Conservation (phyloP, 2,329 filamentous ascomycete genomes). For the Fusarium compactum region DNA sequence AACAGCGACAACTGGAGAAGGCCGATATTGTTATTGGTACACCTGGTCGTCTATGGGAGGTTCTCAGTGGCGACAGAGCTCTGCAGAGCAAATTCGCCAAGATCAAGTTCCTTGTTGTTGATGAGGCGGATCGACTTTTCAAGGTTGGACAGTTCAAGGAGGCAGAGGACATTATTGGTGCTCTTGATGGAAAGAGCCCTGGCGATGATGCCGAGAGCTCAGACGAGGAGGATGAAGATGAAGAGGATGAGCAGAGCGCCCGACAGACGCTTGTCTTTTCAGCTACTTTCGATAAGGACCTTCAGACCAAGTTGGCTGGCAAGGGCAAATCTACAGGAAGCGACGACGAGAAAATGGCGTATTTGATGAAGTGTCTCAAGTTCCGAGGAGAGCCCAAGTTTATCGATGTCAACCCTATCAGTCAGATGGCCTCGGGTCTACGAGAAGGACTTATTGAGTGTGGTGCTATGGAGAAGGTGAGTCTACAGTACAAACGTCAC, state of each 20-base stretch:
- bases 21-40: constrained; percentile 96
- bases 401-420: constrained; percentile 89
- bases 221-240: constrained; percentile 62
- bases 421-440: constrained; percentile 87
- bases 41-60: constrained; percentile 93
- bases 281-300: constrained; percentile 90
- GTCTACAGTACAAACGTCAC: not conserved
- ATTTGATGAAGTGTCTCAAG: constrained; percentile 88
- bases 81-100: constrained; percentile 77
- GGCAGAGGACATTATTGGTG: constrained; percentile 85
- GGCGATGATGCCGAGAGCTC: constrained; percentile 65
- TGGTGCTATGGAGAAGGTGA: constrained; percentile 89
- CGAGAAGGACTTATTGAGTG: constrained; percentile 95
- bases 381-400: constrained; percentile 90
- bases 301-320: constrained; percentile 91
- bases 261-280: constrained; percentile 96
- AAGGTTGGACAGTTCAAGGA: constrained; percentile 97
- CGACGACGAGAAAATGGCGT: constrained; percentile 88
- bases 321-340: constrained; percentile 71
- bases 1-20: constrained; percentile 83
- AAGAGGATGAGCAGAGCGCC: constrained; percentile 53
- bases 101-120: constrained; percentile 87
- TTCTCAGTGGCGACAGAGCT: constrained; percentile 80
- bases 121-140: constrained; percentile 92
- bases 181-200: constrained; percentile 79